Evolutionary conservation across 257 asterid genomes (phyloP).

Genomic region (Sherardia arvensis): DNA sequence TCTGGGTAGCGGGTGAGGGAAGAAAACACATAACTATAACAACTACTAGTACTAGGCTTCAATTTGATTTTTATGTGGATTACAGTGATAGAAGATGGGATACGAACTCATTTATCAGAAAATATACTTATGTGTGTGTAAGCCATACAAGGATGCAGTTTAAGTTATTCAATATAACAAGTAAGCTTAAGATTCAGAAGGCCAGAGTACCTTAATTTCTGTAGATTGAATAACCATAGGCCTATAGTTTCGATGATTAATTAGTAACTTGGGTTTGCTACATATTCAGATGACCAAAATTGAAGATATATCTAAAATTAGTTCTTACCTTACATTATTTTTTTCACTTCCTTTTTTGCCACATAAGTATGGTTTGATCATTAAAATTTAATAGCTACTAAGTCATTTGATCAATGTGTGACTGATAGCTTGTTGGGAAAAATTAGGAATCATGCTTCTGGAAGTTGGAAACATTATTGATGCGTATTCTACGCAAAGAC

Average conservation of each 20-base stretch:
- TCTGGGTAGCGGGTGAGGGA: neutral
- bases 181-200: neutral
- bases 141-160: neutral
- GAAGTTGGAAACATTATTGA: neutral
- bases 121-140: neutral
- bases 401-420: too few relatives aligned
- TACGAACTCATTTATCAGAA: neutral
- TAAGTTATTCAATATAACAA: neutral
- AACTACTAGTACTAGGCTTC: neutral
- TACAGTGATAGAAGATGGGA: neutral
- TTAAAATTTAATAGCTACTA: neutral
- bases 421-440: neutral
- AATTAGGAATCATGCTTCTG: neutral
- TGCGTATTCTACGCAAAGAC: too few relatives aligned
- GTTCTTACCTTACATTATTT: neutral
- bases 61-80: neutral
- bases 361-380: neutral
- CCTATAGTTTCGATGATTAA: neutral
- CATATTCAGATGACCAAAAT: neutral
- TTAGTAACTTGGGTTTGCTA: neutral
- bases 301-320: neutral
- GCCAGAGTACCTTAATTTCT: neutral
- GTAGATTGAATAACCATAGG: neutral
- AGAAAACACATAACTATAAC: neutral
- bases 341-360: neutral